Evolutionary conservation across 164 flowering plant species (phyloP), one percentile per base, ranked within the genome.

Genomic region (Piper longum): DNA sequence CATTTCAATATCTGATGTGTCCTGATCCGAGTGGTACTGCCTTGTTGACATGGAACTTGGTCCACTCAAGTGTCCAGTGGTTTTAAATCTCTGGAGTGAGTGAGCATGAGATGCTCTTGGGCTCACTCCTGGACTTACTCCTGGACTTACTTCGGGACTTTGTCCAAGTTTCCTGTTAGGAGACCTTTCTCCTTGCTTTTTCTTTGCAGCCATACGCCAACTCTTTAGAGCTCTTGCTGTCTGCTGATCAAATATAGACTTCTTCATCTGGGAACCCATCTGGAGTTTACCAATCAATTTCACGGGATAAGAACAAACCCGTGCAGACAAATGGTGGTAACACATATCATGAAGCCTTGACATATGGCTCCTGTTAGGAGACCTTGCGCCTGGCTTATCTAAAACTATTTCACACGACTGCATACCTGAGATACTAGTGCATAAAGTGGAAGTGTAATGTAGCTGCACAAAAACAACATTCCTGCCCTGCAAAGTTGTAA

Each of bases 221-320:
- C 77, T 74, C 79, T 73, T 83, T 11, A 92, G 74, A 4, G 96
- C 98, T 80, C 81, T 89, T 2, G 84, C 78, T 13, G 97, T 89
- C 69, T 89, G 85, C 18, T 89, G 95, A 17, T 92, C 98, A 57
- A 92, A 92, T 7, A 88, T 76, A 5, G 96, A 80, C 64, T 68
- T 74, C 83, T 89, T 92, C 98, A 89, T 89, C 52, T 78, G 81
- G 43, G 97, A 88, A 56, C 98, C 98, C 98, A 92, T 89, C 96
- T 92, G 77, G 48, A 64, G 14, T 16, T 6, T 40, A 59, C 13
- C 16, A 59, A 59, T 3, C 3, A 18, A 57, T 57, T 12, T 59
- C 61, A 58, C 4, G 19, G 5, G n/a, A 39, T 9, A 40, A 16
- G n/a, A 5, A 60, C n/a, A 60, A 40, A 13, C 3, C 17, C 14